These are phyloP conservation scores for Alternaria triticimaculans DNA, from an alignment of 2,329 filamentous ascomycete species.

Conservation along the genomic window DNA sequence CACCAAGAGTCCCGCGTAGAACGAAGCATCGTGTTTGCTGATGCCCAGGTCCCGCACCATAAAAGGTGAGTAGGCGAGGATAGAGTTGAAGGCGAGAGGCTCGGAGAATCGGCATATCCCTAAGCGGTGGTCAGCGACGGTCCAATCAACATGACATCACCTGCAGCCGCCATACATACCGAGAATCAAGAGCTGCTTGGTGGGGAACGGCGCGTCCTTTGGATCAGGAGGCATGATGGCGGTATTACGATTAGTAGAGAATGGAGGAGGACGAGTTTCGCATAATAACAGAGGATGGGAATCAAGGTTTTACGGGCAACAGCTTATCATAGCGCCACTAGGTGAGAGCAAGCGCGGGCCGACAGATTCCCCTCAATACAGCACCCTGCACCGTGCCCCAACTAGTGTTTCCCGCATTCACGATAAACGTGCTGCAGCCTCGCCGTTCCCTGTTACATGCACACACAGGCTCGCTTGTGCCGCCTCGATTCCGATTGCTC, in stretches of 20 bases:
- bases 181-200: constrained; percentile 55
- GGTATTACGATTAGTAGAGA: constrained; percentile 24
- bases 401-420: constrained; percentile 17
- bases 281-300: constrained; percentile 21
- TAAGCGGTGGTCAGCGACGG: constrained; percentile 49
- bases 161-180: constrained; percentile 33
- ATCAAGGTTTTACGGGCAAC: constrained; percentile 26
- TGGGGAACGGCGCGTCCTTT: constrained; percentile 52
- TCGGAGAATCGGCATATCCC: constrained; percentile 92
- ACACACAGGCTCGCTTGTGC: constrained; percentile 21
- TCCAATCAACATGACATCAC: constrained; percentile 25
- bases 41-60: constrained; percentile 51
- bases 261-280: constrained; percentile 16
- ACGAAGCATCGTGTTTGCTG: constrained; percentile 63
- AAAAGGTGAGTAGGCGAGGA: constrained; percentile 75
- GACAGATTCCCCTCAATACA: constrained; percentile 20
- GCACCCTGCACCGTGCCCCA: constrained; percentile 16
- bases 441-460: constrained; percentile 16
- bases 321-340: constrained; percentile 27
- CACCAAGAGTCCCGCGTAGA: constrained; percentile 85
- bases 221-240: constrained; percentile 38
- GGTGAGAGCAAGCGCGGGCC: constrained; percentile 24
- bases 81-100: constrained; percentile 90
- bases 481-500: constrained; percentile 12
- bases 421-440: constrained; percentile 21